These are phyloP conservation scores for Trypethelium eluteriae DNA, from an alignment of 495 filamentous ascomycete species.

Conservation along the genomic window DNA sequence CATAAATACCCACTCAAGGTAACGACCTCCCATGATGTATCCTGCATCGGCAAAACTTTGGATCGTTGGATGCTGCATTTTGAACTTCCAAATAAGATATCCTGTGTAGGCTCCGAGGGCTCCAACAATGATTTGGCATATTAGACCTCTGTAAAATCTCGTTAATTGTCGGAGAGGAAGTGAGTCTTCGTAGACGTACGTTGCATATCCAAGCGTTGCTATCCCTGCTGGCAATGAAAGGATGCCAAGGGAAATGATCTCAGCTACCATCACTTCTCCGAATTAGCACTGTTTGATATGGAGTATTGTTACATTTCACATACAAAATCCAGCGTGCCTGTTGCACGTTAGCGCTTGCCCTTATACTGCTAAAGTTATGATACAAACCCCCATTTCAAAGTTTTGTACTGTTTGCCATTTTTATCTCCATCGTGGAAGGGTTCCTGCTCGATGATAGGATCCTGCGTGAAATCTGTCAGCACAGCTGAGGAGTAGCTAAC, in stretches of 20 bases:
- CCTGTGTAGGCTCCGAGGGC: slow-evolving; percentile 67
- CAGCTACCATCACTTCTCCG: slow-evolving; percentile 32
- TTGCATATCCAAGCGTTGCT: slow-evolving; percentile 29
- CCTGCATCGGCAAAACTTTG: slow-evolving; percentile 69
- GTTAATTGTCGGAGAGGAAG: background rate
- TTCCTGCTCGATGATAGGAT: background rate
- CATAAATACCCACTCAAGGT: slow-evolving; percentile 62
- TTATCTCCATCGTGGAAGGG: slow-evolving; percentile 6
- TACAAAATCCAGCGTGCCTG: background rate
- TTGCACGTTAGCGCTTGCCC: background rate
- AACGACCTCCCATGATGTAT: slow-evolving; percentile 55
- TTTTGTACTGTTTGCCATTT: slow-evolving; percentile 3
- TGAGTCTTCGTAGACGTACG: background rate
- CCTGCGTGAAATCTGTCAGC: background rate
- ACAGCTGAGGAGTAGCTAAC: background rate
- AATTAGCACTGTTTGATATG: background rate
- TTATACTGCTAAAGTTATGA: background rate
- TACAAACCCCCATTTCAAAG: slow-evolving; percentile 8
- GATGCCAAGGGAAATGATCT: slow-evolving; percentile 35
- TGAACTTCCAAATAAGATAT: slow-evolving; percentile 72
- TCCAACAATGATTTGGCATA: slow-evolving; percentile 44
- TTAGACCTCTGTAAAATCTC: background rate
- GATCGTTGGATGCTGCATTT: slow-evolving; percentile 60
- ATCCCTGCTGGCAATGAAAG: slow-evolving; percentile 31
- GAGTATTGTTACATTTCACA: background rate